Base-by-base conservation (phyloP, 1,139 yeast genomes). In the Entelexis sorbosivorans region DNA sequence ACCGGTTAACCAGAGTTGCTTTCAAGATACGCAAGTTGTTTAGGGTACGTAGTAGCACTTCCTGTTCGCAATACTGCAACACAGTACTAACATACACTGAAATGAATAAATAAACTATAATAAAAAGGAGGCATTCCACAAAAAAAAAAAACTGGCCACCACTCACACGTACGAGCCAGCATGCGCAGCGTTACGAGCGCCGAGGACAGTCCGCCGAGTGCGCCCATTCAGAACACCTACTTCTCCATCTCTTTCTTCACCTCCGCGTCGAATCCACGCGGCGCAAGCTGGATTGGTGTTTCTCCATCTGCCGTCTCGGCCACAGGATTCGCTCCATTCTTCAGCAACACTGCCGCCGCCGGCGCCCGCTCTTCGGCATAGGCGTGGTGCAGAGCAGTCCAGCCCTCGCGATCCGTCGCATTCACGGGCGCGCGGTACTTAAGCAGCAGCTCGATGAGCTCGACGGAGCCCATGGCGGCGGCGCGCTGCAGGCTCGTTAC, bases 301-400 rank as follows among this genome's bases (percentile, higher is more conserved):
- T 74, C 68, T 2, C 81, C 87, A 13, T 79, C 81, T 2, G 62
- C 58, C 58, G 76, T 78, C 46, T 73, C 56, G 2, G 66, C 64
- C 2, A 72, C 69, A 8, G 63, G 55, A 60, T 84, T 87, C 0
- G 95, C 96, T 0, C 93, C 93, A 29, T 73, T 69, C 44, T 73
- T 72, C 6, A 81, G 78, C 47, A 89, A 68, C 39, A 70, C 61
- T 2, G 78, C 73, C 0, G 85, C 95, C 9, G 79, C 77, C 53
- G 86, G 96, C 2, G 82, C 89, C 62, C 82, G 82, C 0, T 96
- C 96, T 64, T 89, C 98, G 0, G 96, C 91, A 51, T 84, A 68
- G 0, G 97, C 96, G 65, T 87, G 95, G 65, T 87, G 95, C 58
- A 89, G 66, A 0, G 95, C 80, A 0, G 95, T 84, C 89, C 93